phyloP scores from a whole-genome alignment of 148 eudicot species.

The Persicaria maculosa region DNA sequence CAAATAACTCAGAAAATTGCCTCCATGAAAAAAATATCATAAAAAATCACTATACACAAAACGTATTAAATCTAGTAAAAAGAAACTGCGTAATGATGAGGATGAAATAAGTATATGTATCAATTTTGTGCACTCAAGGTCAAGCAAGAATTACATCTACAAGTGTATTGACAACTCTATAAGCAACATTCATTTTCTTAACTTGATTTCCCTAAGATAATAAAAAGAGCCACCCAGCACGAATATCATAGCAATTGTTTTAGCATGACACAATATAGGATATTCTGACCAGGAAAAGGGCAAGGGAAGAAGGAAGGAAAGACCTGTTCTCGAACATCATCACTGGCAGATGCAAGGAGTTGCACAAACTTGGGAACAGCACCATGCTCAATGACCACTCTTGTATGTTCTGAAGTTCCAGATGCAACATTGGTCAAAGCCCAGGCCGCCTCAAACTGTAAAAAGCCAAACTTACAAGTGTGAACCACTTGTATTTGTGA shows the following conservation, averaged over 20 bases:
- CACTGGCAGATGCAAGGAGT: conserved; percentile 78
- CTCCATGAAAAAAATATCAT: neutral
- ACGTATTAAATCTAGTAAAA: neutral
- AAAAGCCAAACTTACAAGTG: neutral
- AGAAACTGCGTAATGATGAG: neutral
- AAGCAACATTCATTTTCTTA: neutral
- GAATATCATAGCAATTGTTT: neutral
- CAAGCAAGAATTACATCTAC: neutral
- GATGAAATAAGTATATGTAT: neutral
- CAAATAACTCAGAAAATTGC: conserved; percentile 9
- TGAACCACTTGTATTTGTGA: neutral
- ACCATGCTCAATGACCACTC: conserved; percentile 75
- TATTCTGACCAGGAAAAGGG: neutral
- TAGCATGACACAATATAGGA: neutral
- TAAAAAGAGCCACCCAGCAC: neutral
- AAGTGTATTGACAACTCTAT: neutral
- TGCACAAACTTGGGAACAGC: conserved; percentile 86
- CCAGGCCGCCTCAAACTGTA: conserved; percentile 96
- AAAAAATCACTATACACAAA: neutral
- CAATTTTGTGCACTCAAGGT: neutral
- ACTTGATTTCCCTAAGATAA: neutral
- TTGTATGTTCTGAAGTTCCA: conserved; percentile 91
- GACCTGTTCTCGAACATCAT: conserved; percentile 96
- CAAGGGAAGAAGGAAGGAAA: neutral
- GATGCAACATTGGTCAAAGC: conserved; percentile 93